Evolutionary conservation across 495 filamentous ascomycete genomes (phyloP).

Genomic region (Neurospora intermedia): DNA sequence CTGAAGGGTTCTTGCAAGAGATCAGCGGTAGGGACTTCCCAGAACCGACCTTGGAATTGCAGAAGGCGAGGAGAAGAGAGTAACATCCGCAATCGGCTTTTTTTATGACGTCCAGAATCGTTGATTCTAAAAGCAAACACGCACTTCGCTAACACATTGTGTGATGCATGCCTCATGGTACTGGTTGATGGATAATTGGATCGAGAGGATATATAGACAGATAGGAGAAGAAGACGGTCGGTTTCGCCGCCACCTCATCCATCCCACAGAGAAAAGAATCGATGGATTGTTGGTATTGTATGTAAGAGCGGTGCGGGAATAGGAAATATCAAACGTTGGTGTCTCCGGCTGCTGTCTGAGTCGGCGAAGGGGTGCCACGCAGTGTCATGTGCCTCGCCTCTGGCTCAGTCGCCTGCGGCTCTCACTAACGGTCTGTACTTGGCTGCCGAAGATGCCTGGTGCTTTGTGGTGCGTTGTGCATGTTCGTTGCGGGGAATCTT

Average conservation of each 20-base stretch:
- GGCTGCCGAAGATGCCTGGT: not conserved
- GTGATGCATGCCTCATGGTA: not conserved
- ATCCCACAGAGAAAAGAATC: not conserved
- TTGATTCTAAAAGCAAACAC: not conserved
- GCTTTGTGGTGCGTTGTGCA: not conserved
- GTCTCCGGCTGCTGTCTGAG: not conserved
- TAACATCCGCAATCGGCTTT: not conserved
- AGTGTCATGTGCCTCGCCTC: not conserved
- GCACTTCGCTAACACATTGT: not conserved
- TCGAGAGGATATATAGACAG: not conserved
- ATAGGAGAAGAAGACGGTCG: not conserved
- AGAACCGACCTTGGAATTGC: not conserved
- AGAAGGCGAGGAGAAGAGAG: not conserved
- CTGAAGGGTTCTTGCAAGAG: not conserved
- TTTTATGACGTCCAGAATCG: not conserved
- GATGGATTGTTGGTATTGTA: not conserved
- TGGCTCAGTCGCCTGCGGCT: not conserved
- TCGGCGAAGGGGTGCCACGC: not conserved
- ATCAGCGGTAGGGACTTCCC: not conserved
- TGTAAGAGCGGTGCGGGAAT: not conserved
- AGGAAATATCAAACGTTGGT: not conserved
- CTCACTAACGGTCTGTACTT: not conserved
- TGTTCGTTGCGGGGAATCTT: not conserved
- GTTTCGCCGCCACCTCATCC: not conserved
- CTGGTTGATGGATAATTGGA: not conserved